Base-by-base conservation (phyloP, 192 early-diverging fungal species). In the Coemansia sp. region DNA sequence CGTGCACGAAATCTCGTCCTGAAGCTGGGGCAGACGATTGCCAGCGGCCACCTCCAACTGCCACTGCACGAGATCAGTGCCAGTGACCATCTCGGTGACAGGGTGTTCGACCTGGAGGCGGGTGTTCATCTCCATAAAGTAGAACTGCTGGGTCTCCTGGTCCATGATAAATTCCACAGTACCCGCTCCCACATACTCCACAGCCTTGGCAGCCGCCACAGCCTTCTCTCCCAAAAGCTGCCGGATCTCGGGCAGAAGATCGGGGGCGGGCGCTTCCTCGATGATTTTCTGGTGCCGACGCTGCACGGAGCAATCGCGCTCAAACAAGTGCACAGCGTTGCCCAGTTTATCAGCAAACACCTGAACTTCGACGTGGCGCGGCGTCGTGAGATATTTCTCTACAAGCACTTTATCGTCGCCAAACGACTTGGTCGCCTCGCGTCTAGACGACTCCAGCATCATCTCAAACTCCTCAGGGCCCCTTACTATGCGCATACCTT, bases 1-100 rank as follows among this genome's bases (percentile, higher is more conserved):
- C 61, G 90, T 89, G 52, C 86, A 80, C 42, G 94, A 85, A 52
- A 95, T 93, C 2, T 80, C 69, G 79, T 96, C 94, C 46, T 52
- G 31, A 20, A 78, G 86, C 41, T 93, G 78, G 13, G 74, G 59
- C 43, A 98, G 85, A 65, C 85, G 83, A 65, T 94, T 89, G 27
- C 88, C 88, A 0, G 95, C 94, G 16, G 96, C 96, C 68, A 93
- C 89, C 65, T 92, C 91, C 71, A 98, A 92, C 96, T 97, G 97
- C 68, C 92, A 91, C 80, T 98, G 94, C 49, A 98, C 96, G 18
- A 98, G 85, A 75, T 98, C 96, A 41, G 96, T 63, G 8, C 92
- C 93, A 0, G 95, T 96, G 41, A 90, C 89, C 44, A 88, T 88
- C 75, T 93, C 92, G 9, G 92, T 93, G 64, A 93, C 89, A 31